A percentile compares a stretch with the other conserved stretches of the same genome.
Conservation (phyloP, 345 rosid species). For the Populus alba region DNA sequence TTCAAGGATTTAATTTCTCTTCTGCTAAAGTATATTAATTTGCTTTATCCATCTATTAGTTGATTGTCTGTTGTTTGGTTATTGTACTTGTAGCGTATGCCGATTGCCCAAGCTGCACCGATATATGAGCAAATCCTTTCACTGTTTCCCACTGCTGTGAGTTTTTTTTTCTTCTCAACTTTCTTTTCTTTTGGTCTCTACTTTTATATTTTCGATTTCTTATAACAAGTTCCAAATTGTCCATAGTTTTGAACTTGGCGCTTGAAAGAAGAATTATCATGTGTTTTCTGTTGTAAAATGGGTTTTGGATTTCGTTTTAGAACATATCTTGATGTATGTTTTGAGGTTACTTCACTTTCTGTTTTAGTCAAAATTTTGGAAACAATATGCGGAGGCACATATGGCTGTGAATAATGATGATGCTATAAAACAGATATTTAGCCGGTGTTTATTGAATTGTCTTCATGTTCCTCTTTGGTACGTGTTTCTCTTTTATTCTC, state of each 20-base stretch:
- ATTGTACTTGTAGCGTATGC: constrained; percentile 49
- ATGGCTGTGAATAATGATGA: constrained; percentile 84
- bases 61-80: neutral
- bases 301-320: neutral
- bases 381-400: constrained; percentile 89
- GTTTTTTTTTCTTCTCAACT: constrained; percentile 20
- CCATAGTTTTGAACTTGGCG: neutral
- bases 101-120: constrained; percentile 71
- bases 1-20: neutral
- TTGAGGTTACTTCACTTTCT: constrained; percentile 8
- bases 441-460: constrained; percentile 86
- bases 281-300: neutral
- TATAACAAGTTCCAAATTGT: neutral
- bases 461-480: constrained; percentile 97
- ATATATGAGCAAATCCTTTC: constrained; percentile 81
- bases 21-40: constrained; percentile 3
- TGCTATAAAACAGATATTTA: constrained; percentile 88
- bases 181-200: neutral
- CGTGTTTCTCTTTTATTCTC: constrained; percentile 8
- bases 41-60: neutral
- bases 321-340: neutral
- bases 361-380: constrained; percentile 86
- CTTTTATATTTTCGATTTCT: neutral
- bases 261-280: neutral
- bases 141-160: constrained; percentile 84